Evolutionary conservation across 768 basidiomycete species (phyloP).

Genomic region (Agaricus subrufescens): DNA sequence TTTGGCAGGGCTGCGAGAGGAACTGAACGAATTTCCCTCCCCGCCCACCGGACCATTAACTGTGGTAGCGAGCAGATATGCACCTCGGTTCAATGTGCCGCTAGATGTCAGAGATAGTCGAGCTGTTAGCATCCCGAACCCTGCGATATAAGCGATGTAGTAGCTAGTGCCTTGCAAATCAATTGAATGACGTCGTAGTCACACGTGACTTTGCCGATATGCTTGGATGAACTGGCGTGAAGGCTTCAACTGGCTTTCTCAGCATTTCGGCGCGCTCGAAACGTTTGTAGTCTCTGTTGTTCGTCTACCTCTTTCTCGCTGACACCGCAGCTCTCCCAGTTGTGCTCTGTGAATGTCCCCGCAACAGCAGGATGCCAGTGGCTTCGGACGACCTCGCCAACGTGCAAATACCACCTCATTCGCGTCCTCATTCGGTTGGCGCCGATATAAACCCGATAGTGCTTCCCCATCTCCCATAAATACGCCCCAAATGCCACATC

Average conservation of each 20-base stretch:
- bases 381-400: constrained; percentile 6
- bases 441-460: constrained; percentile 2
- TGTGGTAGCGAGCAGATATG: no score
- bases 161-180: no score
- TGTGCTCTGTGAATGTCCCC: constrained; percentile 6
- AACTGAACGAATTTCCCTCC: not conserved
- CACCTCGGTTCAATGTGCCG: no score
- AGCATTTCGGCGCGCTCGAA: no score
- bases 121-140: no score
- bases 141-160: no score
- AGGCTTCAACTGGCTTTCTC: no score
- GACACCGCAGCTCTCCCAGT: no score
- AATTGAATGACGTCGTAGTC: not conserved
- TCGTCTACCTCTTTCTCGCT: no score
- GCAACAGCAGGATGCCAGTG: constrained; percentile 9
- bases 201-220: not conserved
- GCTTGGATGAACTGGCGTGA: no score
- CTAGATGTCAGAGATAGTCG: no score
- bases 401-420: constrained; percentile 10
- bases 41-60: not conserved
- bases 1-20: not conserved
- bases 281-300: no score
- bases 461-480: not conserved
- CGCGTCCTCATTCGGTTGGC: constrained; percentile 9
- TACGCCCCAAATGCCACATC: not conserved